phyloP scores from a whole-genome alignment of 441 rosid genomes.

The Erysimum cheiri region DNA sequence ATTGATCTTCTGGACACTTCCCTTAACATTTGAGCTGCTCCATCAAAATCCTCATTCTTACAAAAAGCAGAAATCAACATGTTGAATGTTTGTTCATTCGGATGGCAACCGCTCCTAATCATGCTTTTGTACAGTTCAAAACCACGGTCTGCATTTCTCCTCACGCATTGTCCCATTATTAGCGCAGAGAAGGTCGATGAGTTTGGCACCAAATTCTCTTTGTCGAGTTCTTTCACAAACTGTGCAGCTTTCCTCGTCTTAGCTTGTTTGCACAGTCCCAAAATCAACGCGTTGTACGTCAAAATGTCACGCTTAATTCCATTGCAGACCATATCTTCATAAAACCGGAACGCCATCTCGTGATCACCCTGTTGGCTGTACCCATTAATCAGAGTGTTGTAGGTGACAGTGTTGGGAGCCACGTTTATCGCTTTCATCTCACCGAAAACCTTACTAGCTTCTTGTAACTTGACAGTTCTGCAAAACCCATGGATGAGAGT shows the following conservation, averaged over 20 bases:
- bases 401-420: conserved; percentile 65
- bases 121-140: conserved; percentile 73
- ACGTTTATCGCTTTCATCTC: conserved; percentile 71
- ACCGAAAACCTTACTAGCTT: conserved; percentile 62
- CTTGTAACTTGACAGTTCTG: conserved; percentile 57
- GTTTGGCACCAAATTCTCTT: conserved; percentile 68
- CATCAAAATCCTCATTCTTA: conserved; percentile 64
- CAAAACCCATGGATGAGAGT: conserved; percentile 69
- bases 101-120: conserved; percentile 70
- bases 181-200: conserved; percentile 75
- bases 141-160: conserved; percentile 66
- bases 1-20: conserved; percentile 64
- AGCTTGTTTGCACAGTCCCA: conserved; percentile 78
- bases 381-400: conserved; percentile 75
- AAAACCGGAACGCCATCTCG: conserved; percentile 63
- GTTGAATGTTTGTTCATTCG: conserved; percentile 54
- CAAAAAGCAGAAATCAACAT: conserved; percentile 56
- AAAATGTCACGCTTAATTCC: conserved; percentile 65
- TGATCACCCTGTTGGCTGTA: conserved; percentile 57
- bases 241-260: conserved; percentile 93
- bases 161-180: conserved; percentile 70
- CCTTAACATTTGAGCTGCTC: conserved; percentile 57
- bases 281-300: conserved; percentile 77
- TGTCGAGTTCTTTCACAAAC: conserved; percentile 72
- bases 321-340: conserved; percentile 64